These are phyloP conservation scores for Trichoderma sp. DNA, from an alignment of 2,329 filamentous ascomycete species.

Conservation along the genomic window DNA sequence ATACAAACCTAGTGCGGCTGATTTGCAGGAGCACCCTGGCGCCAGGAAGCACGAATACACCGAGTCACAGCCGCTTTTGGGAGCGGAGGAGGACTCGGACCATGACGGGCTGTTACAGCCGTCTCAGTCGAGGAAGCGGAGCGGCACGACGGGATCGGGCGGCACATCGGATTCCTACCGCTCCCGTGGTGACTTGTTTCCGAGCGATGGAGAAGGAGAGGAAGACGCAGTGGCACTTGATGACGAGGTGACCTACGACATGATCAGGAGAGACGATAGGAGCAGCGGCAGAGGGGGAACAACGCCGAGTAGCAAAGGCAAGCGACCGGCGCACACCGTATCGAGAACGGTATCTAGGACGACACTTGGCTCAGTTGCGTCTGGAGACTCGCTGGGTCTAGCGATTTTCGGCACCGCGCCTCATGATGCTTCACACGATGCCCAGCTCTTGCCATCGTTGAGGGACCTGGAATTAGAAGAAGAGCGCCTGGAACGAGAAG, in stretches of 20 bases:
- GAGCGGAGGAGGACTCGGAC: slow-evolving; percentile 39
- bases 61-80: slow-evolving; percentile 72
- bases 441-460: slow-evolving; percentile 49
- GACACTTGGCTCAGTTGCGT: slow-evolving; percentile 53
- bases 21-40: slow-evolving; percentile 83
- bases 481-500: slow-evolving; percentile 52
- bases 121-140: slow-evolving; percentile 57
- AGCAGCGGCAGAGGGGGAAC: slow-evolving; percentile 62
- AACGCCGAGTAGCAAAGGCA: slow-evolving; percentile 62
- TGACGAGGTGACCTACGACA: slow-evolving; percentile 84
- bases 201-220: slow-evolving; percentile 81
- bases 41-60: slow-evolving; percentile 44
- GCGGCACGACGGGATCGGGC: slow-evolving; percentile 76
- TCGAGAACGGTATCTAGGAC: slow-evolving; percentile 61
- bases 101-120: slow-evolving; percentile 36
- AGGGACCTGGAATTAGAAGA: slow-evolving; percentile 59
- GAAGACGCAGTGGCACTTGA: slow-evolving; percentile 92
- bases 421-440: slow-evolving; percentile 42
- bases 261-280: slow-evolving; percentile 76
- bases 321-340: slow-evolving; percentile 46
- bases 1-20: slow-evolving; percentile 89
- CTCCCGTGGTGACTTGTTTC: slow-evolving; percentile 86
- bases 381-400: slow-evolving; percentile 39
- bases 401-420: slow-evolving; percentile 37
- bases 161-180: slow-evolving; percentile 84